Evolutionary conservation across 2,329 filamentous ascomycete species (phyloP).

Genomic region (Cladosporium sp.): DNA sequence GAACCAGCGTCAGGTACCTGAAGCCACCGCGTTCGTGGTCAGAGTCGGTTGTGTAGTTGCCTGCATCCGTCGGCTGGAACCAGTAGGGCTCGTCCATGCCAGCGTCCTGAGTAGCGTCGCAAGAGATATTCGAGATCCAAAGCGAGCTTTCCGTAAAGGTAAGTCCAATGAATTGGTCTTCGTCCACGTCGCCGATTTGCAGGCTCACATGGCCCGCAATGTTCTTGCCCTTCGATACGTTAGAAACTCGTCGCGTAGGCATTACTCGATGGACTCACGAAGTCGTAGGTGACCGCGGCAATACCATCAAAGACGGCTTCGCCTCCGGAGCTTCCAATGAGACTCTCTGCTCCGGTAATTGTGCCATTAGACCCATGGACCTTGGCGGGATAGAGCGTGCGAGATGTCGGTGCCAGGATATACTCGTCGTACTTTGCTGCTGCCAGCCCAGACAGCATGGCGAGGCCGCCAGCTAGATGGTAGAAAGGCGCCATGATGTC

Average conservation of each 20-base stretch:
- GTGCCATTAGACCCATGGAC: constrained; percentile 37
- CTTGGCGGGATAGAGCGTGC: constrained; percentile 31
- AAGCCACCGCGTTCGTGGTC: constrained; percentile 46
- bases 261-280: constrained; percentile 11
- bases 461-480: neutral
- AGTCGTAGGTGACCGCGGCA: constrained; percentile 38
- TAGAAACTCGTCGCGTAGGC: neutral
- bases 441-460: neutral
- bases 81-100: constrained; percentile 44
- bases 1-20: constrained; percentile 46
- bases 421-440: constrained; percentile 34
- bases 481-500: neutral
- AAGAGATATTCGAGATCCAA: constrained; percentile 48
- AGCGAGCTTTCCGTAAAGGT: constrained; percentile 39
- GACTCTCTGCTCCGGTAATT: constrained; percentile 30
- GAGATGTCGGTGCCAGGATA: constrained; percentile 36
- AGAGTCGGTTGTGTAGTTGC: constrained; percentile 40
- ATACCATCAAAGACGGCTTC: constrained; percentile 31
- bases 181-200: constrained; percentile 29
- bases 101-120: constrained; percentile 34
- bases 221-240: constrained; percentile 28
- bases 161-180: constrained; percentile 36
- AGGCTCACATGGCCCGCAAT: constrained; percentile 37
- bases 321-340: constrained; percentile 25
- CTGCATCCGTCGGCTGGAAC: constrained; percentile 36